Evolutionary conservation across 2,329 filamentous ascomycete genomes (phyloP), one percentile per base, ranked within the genome.

Genomic region (Microdochium trichocladiopsis): DNA sequence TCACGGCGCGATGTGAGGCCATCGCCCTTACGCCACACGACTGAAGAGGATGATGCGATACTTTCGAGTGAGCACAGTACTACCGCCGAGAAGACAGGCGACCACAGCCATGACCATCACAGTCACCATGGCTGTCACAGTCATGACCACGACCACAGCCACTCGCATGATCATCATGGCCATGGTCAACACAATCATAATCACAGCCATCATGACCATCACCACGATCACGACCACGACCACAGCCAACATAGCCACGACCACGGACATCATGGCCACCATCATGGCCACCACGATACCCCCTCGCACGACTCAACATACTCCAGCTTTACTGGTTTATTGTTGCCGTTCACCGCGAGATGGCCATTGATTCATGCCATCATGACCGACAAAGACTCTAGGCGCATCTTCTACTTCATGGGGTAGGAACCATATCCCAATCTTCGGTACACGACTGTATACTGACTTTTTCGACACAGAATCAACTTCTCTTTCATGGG

Each of bases 341-440:
- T 97, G 3, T 75, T 97, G n/a, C 78, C 78, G 1, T 77, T 81
- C 51, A 86, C 85, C 11, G 79, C 86, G 49, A 76, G 77, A 24
- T 90, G 86, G 66, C 92, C 93, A 0, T 77, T 97, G 31, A 63
- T 96, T 18, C 85, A 96, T 64, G 87, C 90, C 51, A 90, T 99
- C 53, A 72, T 99, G 61, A 83, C 86, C 14, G 93, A 97, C 63
- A 91, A 90, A 62, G 93, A 99, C 67, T 97, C 93, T 16, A 82
- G 94, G 53, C 83, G 93, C 47, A 97, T 99, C 57, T 95, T 96
- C 60, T 99, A 99, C 70, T 99, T 97, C 61, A 96, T 96, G 83
- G 81, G 79, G 88, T 95, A 75, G 4, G 21, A 54, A 9, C 43
- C 48, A 52, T 12, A 51, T 21, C 36, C 16, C 52, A 63, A 53